Base-by-base conservation (phyloP, 2,329 filamentous ascomycete genomes). In the Penicillium sp. region DNA sequence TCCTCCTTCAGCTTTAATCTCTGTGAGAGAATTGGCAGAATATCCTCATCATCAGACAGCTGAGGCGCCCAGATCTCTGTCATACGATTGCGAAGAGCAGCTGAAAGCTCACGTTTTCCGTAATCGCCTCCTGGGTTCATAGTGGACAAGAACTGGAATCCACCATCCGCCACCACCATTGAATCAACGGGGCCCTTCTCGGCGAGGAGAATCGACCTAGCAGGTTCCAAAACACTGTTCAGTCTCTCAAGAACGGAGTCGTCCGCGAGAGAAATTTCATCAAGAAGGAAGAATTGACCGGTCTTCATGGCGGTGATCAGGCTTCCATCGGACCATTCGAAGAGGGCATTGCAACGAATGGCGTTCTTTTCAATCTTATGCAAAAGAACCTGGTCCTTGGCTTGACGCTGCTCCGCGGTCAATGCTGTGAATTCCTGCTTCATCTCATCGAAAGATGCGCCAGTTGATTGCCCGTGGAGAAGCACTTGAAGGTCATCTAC, bases 71-170 rank as follows among this genome's bases (percentile, higher is more conserved):
- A 99, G 8, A 99, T 97, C 73, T 99, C 94, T 0, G 94, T 99
- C 70, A 99, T 96, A 56, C 94, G 89, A 70, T 99, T 99, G 42
- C 94, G 84, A 56, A 99, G 78, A 13, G 94, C 95, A 3, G 94
- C 94, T 1, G 94, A 99, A 11, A 99, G 81, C 71, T 99, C 94
- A 63, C 93, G 91, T 76, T 99, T 99, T 61, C 94, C 94, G 70
- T 97, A 99, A 69, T 99, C 94, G 42, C 95, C 94, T 47, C 95
- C 95, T 8, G 94, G 94, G 63, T 99, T 99, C 94, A 99, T 99
- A 0, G 94, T 99, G 3, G 94, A 93, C 56, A 99, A 84, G 73
- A 99, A 97, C 67, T 99, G 92, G 73, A 97, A 99, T 0, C 88
- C 90, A 38, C 88, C 80, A 10, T 80, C 74, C 6, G 89, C 94